Evolutionary conservation across 192 early-diverging fungal species (phyloP).

Genomic region (Coemansia sp.): DNA sequence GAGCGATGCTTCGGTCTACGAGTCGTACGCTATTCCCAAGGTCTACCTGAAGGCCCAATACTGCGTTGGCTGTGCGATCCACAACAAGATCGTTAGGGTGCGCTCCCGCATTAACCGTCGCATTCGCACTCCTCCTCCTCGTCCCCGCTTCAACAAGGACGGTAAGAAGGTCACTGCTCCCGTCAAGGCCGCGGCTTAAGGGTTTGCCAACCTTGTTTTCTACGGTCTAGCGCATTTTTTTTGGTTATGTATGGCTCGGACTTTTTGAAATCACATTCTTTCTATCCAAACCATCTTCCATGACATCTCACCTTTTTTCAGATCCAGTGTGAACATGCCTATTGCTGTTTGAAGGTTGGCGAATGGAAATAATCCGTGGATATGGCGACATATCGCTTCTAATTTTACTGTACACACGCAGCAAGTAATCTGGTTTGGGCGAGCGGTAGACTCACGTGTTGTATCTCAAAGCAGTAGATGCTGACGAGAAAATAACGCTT

Average conservation of each 20-base stretch:
- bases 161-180: conserved; percentile 61
- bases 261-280: conserved; percentile 7
- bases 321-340: not conserved
- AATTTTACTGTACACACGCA: not conserved
- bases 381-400: too few relatives aligned
- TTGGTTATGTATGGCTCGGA: not conserved
- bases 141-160: conserved; percentile 78
- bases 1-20: conserved; percentile 94
- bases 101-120: conserved; percentile 86
- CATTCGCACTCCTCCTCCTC: conserved; percentile 90
- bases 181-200: conserved; percentile 43
- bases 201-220: conserved; percentile 1
- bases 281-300: conserved; percentile 4
- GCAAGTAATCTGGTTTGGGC: too few relatives aligned
- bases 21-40: conserved; percentile 95
- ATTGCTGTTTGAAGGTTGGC: too few relatives aligned
- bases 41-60: conserved; percentile 98
- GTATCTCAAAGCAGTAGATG: not conserved
- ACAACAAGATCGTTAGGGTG: conserved; percentile 92
- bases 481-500: not conserved
- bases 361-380: too few relatives aligned
- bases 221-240: conserved; percentile 10
- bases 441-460: too few relatives aligned
- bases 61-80: conserved; percentile 94
- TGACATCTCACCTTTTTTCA: not conserved